Conservation (phyloP, 371 early-diverging fungal species). For the Synchytrium microbalum region DNA sequence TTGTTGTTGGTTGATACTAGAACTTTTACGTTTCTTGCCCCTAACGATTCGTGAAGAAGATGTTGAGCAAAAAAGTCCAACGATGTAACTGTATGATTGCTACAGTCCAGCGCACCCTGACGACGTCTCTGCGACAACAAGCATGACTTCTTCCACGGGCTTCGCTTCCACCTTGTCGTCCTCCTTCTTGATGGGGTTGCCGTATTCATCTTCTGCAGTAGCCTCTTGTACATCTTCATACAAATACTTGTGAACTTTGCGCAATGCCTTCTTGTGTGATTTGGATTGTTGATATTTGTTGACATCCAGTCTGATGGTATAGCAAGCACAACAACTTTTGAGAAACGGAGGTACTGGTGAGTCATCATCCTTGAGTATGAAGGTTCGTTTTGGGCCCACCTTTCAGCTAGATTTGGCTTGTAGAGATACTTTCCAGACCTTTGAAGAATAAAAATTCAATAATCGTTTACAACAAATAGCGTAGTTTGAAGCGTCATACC, state of each 20-base stretch:
- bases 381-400: neutral
- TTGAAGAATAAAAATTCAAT: neutral
- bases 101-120: slow-evolving; percentile 4
- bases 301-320: slow-evolving; percentile 42
- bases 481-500: slow-evolving; percentile 25
- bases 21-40: no score
- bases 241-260: slow-evolving; percentile 30
- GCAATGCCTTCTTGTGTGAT: slow-evolving; percentile 60
- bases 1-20: no score
- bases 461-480: neutral
- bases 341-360: neutral
- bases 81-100: neutral
- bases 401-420: slow-evolving; percentile 30
- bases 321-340: slow-evolving; percentile 44
- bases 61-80: slow-evolving; percentile 3
- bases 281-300: slow-evolving; percentile 36
- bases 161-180: neutral
- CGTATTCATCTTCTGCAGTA: neutral
- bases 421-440: slow-evolving; percentile 45
- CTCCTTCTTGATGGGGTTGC: neutral
- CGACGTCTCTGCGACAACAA: slow-evolving; percentile 4
- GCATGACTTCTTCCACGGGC: slow-evolving; percentile 8
- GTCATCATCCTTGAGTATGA: neutral
- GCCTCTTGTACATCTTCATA: neutral
- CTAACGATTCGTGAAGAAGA: slow-evolving; percentile 5